A percentile compares a stretch with the other conserved stretches of the same genome.
Conservation (phyloP, 2,329 filamentous ascomycete genomes). For the Lecanosticta acicola region DNA sequence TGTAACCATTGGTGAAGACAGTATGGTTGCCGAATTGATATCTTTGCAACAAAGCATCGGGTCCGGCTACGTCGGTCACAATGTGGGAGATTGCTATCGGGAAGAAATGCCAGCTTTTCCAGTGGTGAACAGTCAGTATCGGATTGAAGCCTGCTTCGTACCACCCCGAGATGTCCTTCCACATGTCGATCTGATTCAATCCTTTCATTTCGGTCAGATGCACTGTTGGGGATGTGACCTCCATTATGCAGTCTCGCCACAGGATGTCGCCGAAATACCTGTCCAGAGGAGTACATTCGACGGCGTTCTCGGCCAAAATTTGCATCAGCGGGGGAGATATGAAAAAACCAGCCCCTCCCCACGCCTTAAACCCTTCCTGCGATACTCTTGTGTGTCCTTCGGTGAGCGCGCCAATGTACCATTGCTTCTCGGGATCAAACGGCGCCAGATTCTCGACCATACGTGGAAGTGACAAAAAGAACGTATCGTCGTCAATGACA, state of each 20-base stretch:
- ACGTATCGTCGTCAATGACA: constrained; percentile 29
- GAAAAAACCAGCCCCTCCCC: constrained; percentile 28
- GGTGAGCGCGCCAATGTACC: constrained; percentile 25
- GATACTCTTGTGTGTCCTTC: constrained; percentile 24
- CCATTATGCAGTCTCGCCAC: constrained; percentile 26
- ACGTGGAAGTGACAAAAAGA: constrained; percentile 24
- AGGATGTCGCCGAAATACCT: constrained; percentile 24
- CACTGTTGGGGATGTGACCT: constrained; percentile 25
- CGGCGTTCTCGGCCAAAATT: constrained; percentile 19
- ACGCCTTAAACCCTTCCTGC: constrained; percentile 28
- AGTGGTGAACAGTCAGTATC: constrained; percentile 27
- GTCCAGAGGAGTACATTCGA: constrained; percentile 20
- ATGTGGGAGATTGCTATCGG: constrained; percentile 20
- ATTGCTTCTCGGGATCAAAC: constrained; percentile 17
- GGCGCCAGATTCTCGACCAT: constrained; percentile 20
- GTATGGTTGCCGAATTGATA: constrained; percentile 23
- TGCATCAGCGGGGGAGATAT: constrained; percentile 25
- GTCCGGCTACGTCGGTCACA: constrained; percentile 24
- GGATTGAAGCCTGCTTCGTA: constrained; percentile 25
- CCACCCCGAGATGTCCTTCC: constrained; percentile 25
- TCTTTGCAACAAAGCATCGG: constrained; percentile 25
- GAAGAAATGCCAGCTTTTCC: constrained; percentile 27
- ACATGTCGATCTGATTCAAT: constrained; percentile 27
- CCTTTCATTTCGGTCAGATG: constrained; percentile 24
- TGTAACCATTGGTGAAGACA: constrained; percentile 27